These are phyloP conservation scores for Cerioporus squamosus DNA, from an alignment of 1,284 basidiomycete genomes.

Conservation along the genomic window DNA sequence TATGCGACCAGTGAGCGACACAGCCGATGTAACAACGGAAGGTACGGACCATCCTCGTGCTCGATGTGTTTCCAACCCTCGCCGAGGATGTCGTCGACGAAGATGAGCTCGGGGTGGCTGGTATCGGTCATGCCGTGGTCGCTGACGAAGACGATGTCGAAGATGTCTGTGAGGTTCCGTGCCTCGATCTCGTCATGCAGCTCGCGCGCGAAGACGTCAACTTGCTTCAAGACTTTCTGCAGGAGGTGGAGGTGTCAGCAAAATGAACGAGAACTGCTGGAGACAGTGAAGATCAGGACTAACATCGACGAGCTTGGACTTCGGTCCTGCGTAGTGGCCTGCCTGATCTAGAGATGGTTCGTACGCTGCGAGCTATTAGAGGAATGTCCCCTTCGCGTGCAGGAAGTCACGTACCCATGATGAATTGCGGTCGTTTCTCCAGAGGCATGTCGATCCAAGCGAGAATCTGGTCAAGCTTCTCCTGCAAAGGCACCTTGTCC, in stretches of 20 bases:
- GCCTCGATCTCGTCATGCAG: constrained; percentile 64
- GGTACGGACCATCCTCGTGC: constrained; percentile 67
- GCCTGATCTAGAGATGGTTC: constrained; percentile 82
- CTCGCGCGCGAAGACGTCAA: constrained; percentile 79
- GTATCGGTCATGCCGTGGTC: constrained; percentile 96
- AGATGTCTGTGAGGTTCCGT: constrained; percentile 82
- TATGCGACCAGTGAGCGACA: constrained; percentile 21
- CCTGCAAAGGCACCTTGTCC: constrained; percentile 63
- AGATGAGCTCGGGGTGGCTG: constrained; percentile 74
- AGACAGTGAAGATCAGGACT: constrained; percentile 27
- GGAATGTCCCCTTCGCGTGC: neutral
- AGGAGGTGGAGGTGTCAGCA: neutral
- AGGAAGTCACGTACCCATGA: constrained; percentile 60
- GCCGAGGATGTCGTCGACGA: constrained; percentile 85
- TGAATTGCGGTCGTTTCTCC: constrained; percentile 74
- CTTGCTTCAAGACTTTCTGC: constrained; percentile 66
- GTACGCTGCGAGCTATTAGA: constrained; percentile 52
- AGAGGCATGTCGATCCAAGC: constrained; percentile 79
- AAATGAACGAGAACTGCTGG: too few species aligned
- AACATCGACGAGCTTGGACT: constrained; percentile 74
- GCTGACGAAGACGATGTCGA: constrained; percentile 89
- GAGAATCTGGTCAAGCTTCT: constrained; percentile 77
- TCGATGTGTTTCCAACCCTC: constrained; percentile 66
- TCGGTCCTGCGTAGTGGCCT: constrained; percentile 80
- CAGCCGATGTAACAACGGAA: neutral